Evolutionary conservation across 768 basidiomycete species (phyloP), one percentile per base, ranked within the genome.

Genomic region (Terana coerulea): DNA sequence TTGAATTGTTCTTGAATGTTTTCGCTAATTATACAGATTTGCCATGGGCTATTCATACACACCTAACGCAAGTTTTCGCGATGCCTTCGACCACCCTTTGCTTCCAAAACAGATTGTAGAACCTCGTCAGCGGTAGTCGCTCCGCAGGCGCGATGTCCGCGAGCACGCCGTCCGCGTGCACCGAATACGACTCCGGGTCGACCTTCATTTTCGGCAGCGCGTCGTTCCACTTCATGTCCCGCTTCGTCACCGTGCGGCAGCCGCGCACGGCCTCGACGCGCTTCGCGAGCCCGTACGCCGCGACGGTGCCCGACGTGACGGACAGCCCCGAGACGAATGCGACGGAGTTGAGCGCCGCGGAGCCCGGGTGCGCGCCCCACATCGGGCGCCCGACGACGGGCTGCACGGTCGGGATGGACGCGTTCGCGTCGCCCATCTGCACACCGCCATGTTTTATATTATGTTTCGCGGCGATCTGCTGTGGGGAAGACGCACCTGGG

Each of bases 341-440:
- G 47, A 94, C 73, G 0, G 93, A 95, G 69, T 88, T 90, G 46
- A 85, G 76, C 0, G 90, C 88, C 0, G 92, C 95, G 2, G 91
- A 84, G 1, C 75, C 71, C 0, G 92, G 74, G 54, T 88, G 73
- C 25, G 85, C 68, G 12, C 91, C 95, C 94, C 95, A 99, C 97
- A 98, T 98, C 1, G 91, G 92, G 37, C 86, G 81, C 8, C 84
- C 81, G 55, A 81, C 81, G 64, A 84, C 79, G 0, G 97, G 97
- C 64, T 98, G 94, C 0, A 99, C 91, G 1, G 91, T 90, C 11
- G 97, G 94, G 56, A 99, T 98, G 7, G 93, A 95, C 1, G 79
- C 97, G 67, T 98, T 98, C 0, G 95, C 89, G 39, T 99, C 97
- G 15, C 97, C 97, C 84, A 99, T 89, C 89, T 95, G 58, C 25